Base-by-base conservation (phyloP, 2,329 filamentous ascomycete species). In the Fusarium sterilihyphosum region DNA sequence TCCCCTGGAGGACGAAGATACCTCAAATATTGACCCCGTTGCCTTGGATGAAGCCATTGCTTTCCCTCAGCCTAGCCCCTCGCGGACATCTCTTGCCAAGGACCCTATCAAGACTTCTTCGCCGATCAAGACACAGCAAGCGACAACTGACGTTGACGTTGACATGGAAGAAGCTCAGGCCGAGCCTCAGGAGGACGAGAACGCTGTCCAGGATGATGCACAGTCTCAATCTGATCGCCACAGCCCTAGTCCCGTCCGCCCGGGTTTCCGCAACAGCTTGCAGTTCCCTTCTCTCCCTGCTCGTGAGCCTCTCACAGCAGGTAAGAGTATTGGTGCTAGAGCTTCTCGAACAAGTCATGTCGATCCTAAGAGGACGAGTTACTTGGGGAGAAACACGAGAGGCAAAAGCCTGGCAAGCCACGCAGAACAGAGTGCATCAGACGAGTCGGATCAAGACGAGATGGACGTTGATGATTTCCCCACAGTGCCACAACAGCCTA, bases 211-310 rank as follows among this genome's bases (percentile, higher is more conserved):
- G 6, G 87, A 89, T 44, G 89, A 89, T 70, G 83, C 84, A 29
- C 85, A 87, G 69, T 92, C 91, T 7, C 88, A 89, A 22, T 93
- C 92, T 5, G 92, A 94, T n/a, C 57, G 43, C 22, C 57, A 60
- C 54, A 88, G 86, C 2, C 94, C 93, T 1, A 95, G 92, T 76
- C 93, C 93, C 0, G 90, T 93, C 56, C 89, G 94, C 75, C 92
- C 93, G 5, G 86, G 94, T 37, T 89, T 97, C 75, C 92, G 96
- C 69, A 98, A 98, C 83, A 98, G 96, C 81, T 88, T 99, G 69
- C 97, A 93, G 67, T 98, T 99, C 84, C 94, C 96, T 43, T 94
- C 96, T 24, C 87, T 99, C 18, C 96, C 96, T 37, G 95, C 96
- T 6, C 90, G 96, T 70, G 96, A 98, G 79, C 96, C 96, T 41